Evolutionary conservation across 2,329 filamentous ascomycete species (phyloP), one percentile per base, ranked within the genome.

Genomic region (Lizonia empirigonia): DNA sequence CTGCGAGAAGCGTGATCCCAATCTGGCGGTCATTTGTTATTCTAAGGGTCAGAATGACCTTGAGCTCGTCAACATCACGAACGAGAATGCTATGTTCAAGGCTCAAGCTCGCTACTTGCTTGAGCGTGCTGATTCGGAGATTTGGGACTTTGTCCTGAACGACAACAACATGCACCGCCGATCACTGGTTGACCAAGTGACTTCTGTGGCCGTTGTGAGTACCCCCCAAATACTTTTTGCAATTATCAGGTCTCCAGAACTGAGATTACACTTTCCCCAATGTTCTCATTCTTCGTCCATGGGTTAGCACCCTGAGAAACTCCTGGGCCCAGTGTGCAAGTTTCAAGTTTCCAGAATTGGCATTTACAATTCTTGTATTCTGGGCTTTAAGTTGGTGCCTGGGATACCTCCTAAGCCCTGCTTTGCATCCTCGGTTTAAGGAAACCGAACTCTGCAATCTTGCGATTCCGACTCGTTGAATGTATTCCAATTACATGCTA

Each of bases 61-160:
- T 24, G 95, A 99, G 77, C 84, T 99, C 49, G 93, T 99, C 76
- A 94, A 89, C 74, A 93, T 99, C 69, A 97, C 94, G 69, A 99
- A 97, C 66, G 95, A 99, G 77, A 99, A 99, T 78, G 87, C 90
- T n/a, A 99, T 99, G 94, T 99, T 96, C 83, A 89, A 92, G 67
- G 90, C 90, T n/a, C 94, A 99, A 76, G 93, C 92, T 51, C 88
- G 94, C 29, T 99, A 99, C 75, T 82, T 99, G 19, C 80, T 99
- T 44, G 92, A 97, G 67, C 88, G 94, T 60, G 88, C 90, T 29
- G 94, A 99, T 68, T 74, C 80, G 2, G 94, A 99, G 73, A 85
- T 99, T 38, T 99, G 95, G 95, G 82, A 83, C 44, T 99, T 97
- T 70, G 94, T 97, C 12, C 82, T 99, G 26, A 96, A 89, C 73